phyloP scores from a whole-genome alignment of 202 grass and related monocot genomes.

The Eragrostis tef region DNA sequence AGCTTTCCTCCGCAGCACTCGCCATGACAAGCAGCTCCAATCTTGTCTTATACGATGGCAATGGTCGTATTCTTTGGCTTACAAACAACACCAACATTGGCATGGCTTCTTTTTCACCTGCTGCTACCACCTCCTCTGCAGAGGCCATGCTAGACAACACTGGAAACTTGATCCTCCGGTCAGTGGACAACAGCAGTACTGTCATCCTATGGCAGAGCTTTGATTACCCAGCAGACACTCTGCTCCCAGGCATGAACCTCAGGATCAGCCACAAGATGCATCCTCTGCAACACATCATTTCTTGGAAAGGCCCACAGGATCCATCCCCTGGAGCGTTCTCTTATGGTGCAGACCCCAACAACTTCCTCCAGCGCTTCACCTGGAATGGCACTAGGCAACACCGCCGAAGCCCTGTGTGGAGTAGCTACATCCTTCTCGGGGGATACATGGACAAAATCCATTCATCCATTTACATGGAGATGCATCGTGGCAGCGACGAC shows the following conservation, averaged over 20 bases:
- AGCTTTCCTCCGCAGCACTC: slow-evolving; percentile 36
- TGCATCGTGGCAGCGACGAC: background rate
- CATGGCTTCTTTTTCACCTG: background rate
- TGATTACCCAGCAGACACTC: slow-evolving; percentile 56
- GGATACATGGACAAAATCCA: slow-evolving; percentile 34
- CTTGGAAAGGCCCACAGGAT: slow-evolving; percentile 51
- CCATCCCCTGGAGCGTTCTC: slow-evolving; percentile 59
- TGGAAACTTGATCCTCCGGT: slow-evolving; percentile 59
- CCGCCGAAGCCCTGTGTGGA: slow-evolving; percentile 56
- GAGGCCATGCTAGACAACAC: slow-evolving; percentile 55
- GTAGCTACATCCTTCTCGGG: slow-evolving; percentile 41
- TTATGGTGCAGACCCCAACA: slow-evolving; percentile 48
- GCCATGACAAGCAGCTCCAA: slow-evolving; percentile 29
- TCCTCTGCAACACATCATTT: slow-evolving; percentile 40
- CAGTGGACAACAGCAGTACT: background rate
- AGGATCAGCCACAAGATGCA: slow-evolving; percentile 55
- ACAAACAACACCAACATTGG: background rate
- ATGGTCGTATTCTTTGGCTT: slow-evolving; percentile 47
- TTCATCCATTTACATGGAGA: slow-evolving; percentile 39
- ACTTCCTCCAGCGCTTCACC: slow-evolving; percentile 52
- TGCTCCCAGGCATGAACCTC: slow-evolving; percentile 55
- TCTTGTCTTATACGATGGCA: slow-evolving; percentile 43
- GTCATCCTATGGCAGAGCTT: slow-evolving; percentile 72
- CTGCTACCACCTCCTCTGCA: background rate
- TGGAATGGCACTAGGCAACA: slow-evolving; percentile 39